These are phyloP conservation scores for Massarina eburnea DNA, from an alignment of 2,329 filamentous ascomycete species.

Conservation along the genomic window DNA sequence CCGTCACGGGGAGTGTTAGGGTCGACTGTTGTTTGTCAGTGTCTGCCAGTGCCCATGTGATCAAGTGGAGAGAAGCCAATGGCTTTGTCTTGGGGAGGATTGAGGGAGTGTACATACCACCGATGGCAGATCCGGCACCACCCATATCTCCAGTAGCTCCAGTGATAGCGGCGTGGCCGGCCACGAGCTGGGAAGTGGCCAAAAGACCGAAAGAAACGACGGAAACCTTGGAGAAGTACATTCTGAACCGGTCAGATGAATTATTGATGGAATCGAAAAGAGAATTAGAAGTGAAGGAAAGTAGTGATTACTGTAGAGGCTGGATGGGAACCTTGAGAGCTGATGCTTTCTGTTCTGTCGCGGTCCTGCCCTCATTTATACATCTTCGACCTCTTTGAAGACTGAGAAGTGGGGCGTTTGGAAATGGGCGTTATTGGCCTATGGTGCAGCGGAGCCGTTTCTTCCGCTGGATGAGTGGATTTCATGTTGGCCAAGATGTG, in stretches of 20 bases:
- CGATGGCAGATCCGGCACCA: constrained; percentile 54
- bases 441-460: constrained; percentile 10
- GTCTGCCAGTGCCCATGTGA: background rate
- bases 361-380: constrained; percentile 30
- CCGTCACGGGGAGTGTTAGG: constrained; percentile 63
- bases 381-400: constrained; percentile 3
- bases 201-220: constrained; percentile 52
- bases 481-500: constrained; percentile 37
- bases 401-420: background rate
- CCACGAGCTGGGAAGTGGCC: constrained; percentile 57
- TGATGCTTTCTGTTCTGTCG: constrained; percentile 31
- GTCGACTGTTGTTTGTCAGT: constrained; percentile 44
- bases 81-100: background rate
- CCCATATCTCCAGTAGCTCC: constrained; percentile 60
- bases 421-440: background rate
- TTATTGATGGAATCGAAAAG: constrained; percentile 21
- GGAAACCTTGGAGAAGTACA: constrained; percentile 46
- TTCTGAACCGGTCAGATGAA: constrained; percentile 43
- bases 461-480: constrained; percentile 20
- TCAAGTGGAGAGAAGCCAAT: background rate
- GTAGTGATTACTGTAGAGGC: constrained; percentile 38
- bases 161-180: constrained; percentile 64
- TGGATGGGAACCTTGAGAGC: constrained; percentile 38
- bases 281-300: constrained; percentile 29
- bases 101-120: constrained; percentile 40